phyloP scores from a whole-genome alignment of 768 basidiomycete species.

The Trametes cinnabarina region DNA sequence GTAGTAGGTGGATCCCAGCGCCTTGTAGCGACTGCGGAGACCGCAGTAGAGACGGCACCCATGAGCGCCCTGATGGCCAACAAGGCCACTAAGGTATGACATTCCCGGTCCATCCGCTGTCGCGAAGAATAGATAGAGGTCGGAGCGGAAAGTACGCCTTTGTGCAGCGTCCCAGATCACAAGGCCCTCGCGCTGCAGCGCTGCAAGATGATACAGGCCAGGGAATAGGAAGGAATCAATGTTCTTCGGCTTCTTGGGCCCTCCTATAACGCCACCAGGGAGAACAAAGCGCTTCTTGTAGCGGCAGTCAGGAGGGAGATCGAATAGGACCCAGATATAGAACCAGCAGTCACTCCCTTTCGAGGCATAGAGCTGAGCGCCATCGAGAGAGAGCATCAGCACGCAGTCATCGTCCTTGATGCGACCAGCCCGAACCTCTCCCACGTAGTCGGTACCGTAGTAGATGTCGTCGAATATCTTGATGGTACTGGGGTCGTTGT shows the following conservation, averaged over 20 bases:
- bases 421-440: conserved; percentile 17
- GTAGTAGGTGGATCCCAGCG: conserved; percentile 31
- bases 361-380: conserved; percentile 28
- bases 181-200: conserved; percentile 23
- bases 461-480: conserved; percentile 32
- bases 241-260: conserved; percentile 32
- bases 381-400: conserved; percentile 26
- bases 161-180: conserved; percentile 27
- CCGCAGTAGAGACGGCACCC: conserved; percentile 38
- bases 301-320: conserved; percentile 22
- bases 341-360: conserved; percentile 35
- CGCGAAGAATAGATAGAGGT: conserved; percentile 20
- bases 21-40: conserved; percentile 29
- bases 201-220: conserved; percentile 27
- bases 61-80: conserved; percentile 33
- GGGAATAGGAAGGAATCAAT: conserved; percentile 34
- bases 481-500: not conserved
- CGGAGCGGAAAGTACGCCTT: not conserved
- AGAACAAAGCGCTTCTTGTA: conserved; percentile 32
- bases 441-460: conserved; percentile 28
- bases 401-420: conserved; percentile 27
- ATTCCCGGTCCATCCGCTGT: conserved; percentile 14
- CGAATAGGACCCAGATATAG: conserved; percentile 30
- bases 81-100: conserved; percentile 32
- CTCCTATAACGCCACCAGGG: conserved; percentile 29